Evolutionary conservation across 768 basidiomycete species (phyloP).

Genomic region (Leccinellum rugosiceps): DNA sequence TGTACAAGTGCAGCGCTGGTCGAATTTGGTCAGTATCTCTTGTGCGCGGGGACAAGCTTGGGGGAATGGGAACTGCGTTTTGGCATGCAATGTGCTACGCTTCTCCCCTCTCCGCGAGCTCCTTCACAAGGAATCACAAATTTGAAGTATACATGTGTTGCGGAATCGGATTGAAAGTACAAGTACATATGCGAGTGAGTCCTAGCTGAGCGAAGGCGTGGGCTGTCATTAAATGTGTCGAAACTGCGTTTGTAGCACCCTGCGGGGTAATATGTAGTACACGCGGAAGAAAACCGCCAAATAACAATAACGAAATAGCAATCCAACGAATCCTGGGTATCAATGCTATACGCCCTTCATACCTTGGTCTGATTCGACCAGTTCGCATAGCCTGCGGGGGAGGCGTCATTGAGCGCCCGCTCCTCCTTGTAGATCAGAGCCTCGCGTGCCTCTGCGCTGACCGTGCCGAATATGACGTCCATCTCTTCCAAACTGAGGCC

Average conservation of each 20-base stretch:
- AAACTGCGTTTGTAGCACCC: neutral
- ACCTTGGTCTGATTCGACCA: conserved; percentile 5
- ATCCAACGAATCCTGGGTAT: neutral
- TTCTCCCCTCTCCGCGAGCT: no score
- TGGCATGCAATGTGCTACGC: no score
- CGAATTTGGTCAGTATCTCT: no score
- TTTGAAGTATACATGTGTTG: no score
- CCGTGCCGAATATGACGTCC: conserved; percentile 57
- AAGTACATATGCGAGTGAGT: neutral
- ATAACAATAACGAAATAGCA: neutral
- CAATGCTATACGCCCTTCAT: neutral
- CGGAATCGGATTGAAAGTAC: neutral
- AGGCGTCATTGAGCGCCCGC: conserved; percentile 18
- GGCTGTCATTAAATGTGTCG: neutral
- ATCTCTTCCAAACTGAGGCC: conserved; percentile 54
- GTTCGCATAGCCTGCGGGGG: neutral
- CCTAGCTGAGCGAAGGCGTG: neutral
- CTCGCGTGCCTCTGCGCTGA: conserved; percentile 51
- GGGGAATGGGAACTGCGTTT: no score
- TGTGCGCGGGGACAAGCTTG: no score
- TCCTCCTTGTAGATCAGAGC: conserved; percentile 50
- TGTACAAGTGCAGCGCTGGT: no score
- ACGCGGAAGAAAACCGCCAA: neutral
- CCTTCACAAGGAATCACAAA: no score
- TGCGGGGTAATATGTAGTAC: neutral